Evolutionary conservation across 176 grass and related monocot genomes (phyloP).

Genomic region (Carex pumila): DNA sequence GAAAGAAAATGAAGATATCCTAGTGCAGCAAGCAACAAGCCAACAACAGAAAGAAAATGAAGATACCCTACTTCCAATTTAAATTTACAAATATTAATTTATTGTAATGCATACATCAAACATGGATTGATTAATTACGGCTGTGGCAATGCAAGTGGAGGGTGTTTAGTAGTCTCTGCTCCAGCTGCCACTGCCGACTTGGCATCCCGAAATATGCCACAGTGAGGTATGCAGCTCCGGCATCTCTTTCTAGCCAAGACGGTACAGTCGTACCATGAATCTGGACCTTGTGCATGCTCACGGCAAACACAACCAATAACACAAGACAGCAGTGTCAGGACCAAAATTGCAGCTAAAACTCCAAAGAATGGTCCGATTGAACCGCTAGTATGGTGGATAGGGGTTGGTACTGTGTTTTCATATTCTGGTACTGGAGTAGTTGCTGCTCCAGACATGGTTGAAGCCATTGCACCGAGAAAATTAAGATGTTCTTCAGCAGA

Average conservation of each 20-base stretch:
- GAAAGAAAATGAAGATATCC: neutral
- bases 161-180: conserved; percentile 6
- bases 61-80: neutral
- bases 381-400: neutral
- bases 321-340: conserved; percentile 63
- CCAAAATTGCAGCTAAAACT: conserved; percentile 51
- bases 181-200: conserved; percentile 22
- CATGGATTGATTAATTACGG: conserved; percentile 42
- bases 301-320: conserved; percentile 47
- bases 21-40: neutral
- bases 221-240: conserved; percentile 12
- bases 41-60: neutral
- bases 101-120: neutral
- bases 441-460: conserved; percentile 30
- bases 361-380: conserved; percentile 57
- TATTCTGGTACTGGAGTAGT: conserved; percentile 27
- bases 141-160: conserved; percentile 29
- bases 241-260: conserved; percentile 22
- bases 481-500: conserved; percentile 6
- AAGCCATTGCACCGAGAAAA: conserved; percentile 31
- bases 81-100: neutral
- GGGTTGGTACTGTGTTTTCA: conserved; percentile 16
- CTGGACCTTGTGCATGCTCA: conserved; percentile 32
- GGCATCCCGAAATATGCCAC: conserved; percentile 19
- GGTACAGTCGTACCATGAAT: conserved; percentile 60